Percentiles rank a stretch among this genome's conserved stretches.
phyloP scores from a whole-genome alignment of 805 yeast genomes.

The Zygosaccharomyces rouxii region DNA sequence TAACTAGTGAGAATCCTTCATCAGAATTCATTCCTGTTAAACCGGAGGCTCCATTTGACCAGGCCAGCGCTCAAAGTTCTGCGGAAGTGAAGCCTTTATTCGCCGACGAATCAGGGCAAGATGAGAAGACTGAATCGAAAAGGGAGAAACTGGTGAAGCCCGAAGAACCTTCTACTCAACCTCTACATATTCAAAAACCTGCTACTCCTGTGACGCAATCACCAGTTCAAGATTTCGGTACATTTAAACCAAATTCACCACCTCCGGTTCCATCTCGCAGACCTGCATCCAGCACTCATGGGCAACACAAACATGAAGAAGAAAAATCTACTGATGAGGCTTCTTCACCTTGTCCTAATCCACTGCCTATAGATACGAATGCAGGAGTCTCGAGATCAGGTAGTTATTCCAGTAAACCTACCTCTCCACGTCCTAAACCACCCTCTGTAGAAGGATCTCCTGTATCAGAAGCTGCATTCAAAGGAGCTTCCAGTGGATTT shows the following conservation, averaged over 20 bases:
- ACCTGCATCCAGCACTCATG: neutral
- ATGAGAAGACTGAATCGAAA: neutral
- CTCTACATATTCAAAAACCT: neutral
- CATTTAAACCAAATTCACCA: neutral
- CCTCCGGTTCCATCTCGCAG: neutral
- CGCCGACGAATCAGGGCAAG: neutral
- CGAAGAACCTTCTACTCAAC: neutral
- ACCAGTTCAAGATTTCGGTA: neutral
- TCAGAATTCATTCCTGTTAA: neutral
- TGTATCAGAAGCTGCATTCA: neutral
- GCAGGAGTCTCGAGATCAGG: neutral
- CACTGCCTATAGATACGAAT: neutral
- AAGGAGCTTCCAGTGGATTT: neutral
- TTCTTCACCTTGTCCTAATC: neutral
- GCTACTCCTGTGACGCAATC: neutral
- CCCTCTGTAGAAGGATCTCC: neutral
- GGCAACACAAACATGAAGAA: neutral
- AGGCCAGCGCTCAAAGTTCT: neutral
- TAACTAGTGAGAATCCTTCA: neutral
- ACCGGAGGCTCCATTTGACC: neutral
- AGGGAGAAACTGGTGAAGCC: neutral
- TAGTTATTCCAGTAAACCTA: neutral
- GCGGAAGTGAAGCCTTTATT: slow-evolving; percentile 4
- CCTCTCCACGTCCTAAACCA: neutral
- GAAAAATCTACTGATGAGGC: neutral